Evolutionary conservation across 1,139 yeast genomes (phyloP).

Genomic region (Eremothecium coryli): DNA sequence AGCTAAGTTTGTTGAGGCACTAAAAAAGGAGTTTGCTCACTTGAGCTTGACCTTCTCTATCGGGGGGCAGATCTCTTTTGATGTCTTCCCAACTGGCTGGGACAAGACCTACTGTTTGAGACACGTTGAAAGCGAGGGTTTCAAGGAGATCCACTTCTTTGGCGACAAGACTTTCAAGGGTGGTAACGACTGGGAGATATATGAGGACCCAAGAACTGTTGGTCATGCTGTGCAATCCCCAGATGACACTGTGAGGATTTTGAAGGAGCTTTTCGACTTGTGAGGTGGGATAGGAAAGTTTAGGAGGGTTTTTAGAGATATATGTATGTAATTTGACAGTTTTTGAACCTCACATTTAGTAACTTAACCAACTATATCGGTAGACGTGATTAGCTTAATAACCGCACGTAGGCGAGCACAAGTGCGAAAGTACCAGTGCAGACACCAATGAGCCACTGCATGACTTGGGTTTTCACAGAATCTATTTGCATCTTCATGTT

Average conservation of each 20-base stretch:
- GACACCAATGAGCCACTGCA: slow-evolving; percentile 97
- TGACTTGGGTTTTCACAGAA: slow-evolving; percentile 87
- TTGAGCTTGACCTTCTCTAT: slow-evolving; percentile 86
- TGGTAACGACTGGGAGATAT: slow-evolving; percentile 97
- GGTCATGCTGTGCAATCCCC: slow-evolving; percentile 93
- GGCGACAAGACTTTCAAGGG: slow-evolving; percentile 98
- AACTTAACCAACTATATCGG: background rate
- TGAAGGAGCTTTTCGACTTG: slow-evolving; percentile 63
- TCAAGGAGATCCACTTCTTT: slow-evolving; percentile 86
- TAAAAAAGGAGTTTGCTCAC: slow-evolving; percentile 75
- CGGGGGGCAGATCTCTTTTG: slow-evolving; percentile 98
- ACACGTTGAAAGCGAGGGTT: slow-evolving; percentile 80
- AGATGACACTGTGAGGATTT: slow-evolving; percentile 73
- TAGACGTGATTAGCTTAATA: slow-evolving; percentile 36
- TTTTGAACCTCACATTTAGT: background rate
- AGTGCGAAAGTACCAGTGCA: slow-evolving; percentile 96
- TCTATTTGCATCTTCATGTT: slow-evolving; percentile 93
- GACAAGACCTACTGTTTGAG: slow-evolving; percentile 96
- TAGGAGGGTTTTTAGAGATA: background rate
- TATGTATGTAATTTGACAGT: too few species aligned
- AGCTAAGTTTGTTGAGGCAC: slow-evolving; percentile 71
- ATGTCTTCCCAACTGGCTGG: slow-evolving; percentile 99
- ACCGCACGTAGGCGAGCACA: slow-evolving; percentile 79
- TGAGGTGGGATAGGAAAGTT: slow-evolving; percentile 9
- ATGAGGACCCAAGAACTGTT: slow-evolving; percentile 78